A percentile compares a stretch with the other conserved stretches of the same genome.
These are phyloP conservation scores for Kwoniella dejecticola DNA, from an alignment of 768 basidiomycete species.

Conservation along the genomic window DNA sequence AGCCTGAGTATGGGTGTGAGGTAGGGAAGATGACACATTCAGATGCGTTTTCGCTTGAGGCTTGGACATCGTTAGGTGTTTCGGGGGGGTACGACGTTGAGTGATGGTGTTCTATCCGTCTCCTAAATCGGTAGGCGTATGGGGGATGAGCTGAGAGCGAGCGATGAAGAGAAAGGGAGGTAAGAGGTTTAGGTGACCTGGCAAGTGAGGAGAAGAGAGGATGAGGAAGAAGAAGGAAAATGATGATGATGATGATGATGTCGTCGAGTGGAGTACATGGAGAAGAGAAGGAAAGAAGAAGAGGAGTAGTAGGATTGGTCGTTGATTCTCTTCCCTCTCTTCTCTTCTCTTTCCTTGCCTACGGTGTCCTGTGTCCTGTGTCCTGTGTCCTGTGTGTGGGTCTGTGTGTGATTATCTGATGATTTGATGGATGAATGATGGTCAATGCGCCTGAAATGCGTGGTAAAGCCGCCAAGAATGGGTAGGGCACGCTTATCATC, in stretches of 20 bases:
- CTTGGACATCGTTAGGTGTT: too few species aligned
- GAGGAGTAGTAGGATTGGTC: background rate
- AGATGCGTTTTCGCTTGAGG: background rate
- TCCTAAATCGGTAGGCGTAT: background rate
- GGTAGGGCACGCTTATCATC: background rate
- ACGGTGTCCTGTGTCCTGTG: too few species aligned
- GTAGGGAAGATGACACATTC: background rate
- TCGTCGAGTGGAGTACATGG: background rate
- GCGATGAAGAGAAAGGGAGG: background rate
- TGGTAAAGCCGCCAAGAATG: constrained; percentile 17
- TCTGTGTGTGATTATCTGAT: background rate
- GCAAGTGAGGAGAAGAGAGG: background rate
- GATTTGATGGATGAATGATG: background rate
- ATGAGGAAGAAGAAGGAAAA: constrained; percentile 11
- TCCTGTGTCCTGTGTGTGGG: background rate
- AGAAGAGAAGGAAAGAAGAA: constrained; percentile 2
- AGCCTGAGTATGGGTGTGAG: background rate
- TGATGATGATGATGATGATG: too few species aligned
- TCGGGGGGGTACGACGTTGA: too few species aligned
- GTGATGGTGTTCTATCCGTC: too few species aligned
- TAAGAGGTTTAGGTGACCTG: background rate
- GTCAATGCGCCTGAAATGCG: constrained; percentile 10
- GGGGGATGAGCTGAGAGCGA: background rate
- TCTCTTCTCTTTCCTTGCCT: too few species aligned
- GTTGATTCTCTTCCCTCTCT: background rate